Percentiles rank a stretch among this genome's conserved stretches.
Evolutionary conservation across 2,329 filamentous ascomycete genomes (phyloP).

Genomic region (Huntiella decipiens): DNA sequence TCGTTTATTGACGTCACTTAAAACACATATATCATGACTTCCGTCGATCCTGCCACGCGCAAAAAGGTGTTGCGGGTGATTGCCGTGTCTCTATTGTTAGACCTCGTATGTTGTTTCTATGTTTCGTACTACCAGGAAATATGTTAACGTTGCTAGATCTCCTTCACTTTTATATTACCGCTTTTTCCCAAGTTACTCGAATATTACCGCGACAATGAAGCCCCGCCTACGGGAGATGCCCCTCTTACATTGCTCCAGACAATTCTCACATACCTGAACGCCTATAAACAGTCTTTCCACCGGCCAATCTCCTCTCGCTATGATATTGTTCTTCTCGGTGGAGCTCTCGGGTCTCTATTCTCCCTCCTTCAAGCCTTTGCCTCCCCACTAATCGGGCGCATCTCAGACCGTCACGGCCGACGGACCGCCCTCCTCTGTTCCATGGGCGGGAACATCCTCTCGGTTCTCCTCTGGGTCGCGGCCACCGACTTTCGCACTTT

Average conservation of each 20-base stretch:
- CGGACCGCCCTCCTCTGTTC: slow-evolving; percentile 72
- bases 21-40: slow-evolving; percentile 15
- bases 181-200: slow-evolving; percentile 89
- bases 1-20: not conserved
- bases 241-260: slow-evolving; percentile 53
- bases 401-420: slow-evolving; percentile 79
- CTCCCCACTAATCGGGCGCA: slow-evolving; percentile 71
- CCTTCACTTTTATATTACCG: slow-evolving; percentile 94
- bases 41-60: slow-evolving; percentile 36
- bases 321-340: slow-evolving; percentile 88
- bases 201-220: slow-evolving; percentile 82
- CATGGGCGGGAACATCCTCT: slow-evolving; percentile 85
- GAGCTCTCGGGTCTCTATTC: slow-evolving; percentile 84
- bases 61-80: slow-evolving; percentile 75
- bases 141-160: slow-evolving; percentile 43
- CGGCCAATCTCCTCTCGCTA: slow-evolving; percentile 89
- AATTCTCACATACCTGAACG: slow-evolving; percentile 67
- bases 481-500: slow-evolving; percentile 93
- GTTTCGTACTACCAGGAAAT: not conserved
- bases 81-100: slow-evolving; percentile 73
- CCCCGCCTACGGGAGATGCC: slow-evolving; percentile 25
- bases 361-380: slow-evolving; percentile 77
- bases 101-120: slow-evolving; percentile 44
- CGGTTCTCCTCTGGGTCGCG: slow-evolving; percentile 82
- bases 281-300: slow-evolving; percentile 86